Evolutionary conservation across 2,329 filamentous ascomycete genomes (phyloP), one percentile per base, ranked within the genome.

Genomic region (Scedosporium apiospermum): DNA sequence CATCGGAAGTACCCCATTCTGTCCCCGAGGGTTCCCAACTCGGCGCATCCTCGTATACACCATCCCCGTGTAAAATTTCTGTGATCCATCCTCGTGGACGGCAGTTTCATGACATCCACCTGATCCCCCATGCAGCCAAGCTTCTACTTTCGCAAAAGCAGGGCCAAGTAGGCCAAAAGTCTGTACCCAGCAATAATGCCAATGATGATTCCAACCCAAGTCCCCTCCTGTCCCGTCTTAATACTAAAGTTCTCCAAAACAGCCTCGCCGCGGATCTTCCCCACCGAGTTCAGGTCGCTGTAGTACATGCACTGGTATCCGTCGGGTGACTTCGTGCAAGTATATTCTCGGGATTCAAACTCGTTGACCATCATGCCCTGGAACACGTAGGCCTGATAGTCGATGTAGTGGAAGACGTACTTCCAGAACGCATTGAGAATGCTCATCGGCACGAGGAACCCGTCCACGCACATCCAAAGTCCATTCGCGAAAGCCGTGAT

Each of bases 291-390:
- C 63, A 92, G 71, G 65, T 81, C 78, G 5, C 82, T 88, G 44
- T 80, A 74, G 72, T 88, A 95, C 83, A 90, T 88, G 76, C 91
- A 96, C 49, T 80, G 79, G 67, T 85, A 91, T 0, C 73, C 74
- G 3, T 65, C 79, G 74, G 49, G 65, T 21, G 21, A 62, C 62
- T 63, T 53, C 0, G 67, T 76, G 70, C 90, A 93, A 3, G 74
- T 71, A 72, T 90, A 96, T 3, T 77, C 80, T 14, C 89, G 78
- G 18, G 82, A 66, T 1, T 77, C 77, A 71, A 96, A 95, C 75
- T 96, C 90, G 69, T 95, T 96, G 61, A 93, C 86, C 90, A 96
- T 95, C 91, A 96, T 95, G 14, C 90, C 91, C 70, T 93, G 85
- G 71, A 96, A 96, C 3, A 96, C 91, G 68, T 93, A 96, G 51